Percentiles rank a stretch among this genome's conserved stretches.
phyloP scores from a whole-genome alignment of 164 flowering plant species.

The Cinnamomum chago region DNA sequence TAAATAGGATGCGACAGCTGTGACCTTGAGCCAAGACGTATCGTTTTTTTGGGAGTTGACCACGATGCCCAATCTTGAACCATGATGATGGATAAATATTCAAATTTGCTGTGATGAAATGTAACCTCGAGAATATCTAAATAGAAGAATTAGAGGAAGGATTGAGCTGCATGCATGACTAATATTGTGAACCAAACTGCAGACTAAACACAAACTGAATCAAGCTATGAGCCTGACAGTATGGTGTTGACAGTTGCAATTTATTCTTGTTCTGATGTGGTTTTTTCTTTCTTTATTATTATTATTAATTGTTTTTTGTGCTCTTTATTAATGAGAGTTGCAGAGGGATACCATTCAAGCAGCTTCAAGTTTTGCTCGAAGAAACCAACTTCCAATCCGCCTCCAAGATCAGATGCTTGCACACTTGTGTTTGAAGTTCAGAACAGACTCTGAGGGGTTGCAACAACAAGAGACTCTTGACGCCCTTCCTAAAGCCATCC shows the following conservation, averaged over 20 bases:
- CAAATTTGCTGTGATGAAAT: no score
- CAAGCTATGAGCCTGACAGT: no score
- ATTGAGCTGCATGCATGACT: no score
- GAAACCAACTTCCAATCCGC: constrained; percentile 68
- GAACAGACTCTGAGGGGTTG: constrained; percentile 88
- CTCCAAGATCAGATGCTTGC: constrained; percentile 95
- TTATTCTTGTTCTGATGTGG: background rate
- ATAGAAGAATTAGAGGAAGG: no score
- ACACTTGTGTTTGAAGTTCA: constrained; percentile 80
- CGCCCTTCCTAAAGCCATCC: constrained; percentile 84
- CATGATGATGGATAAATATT: no score
- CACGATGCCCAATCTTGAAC: no score
- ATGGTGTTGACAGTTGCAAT: background rate
- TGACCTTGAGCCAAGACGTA: no score
- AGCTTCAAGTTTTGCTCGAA: constrained; percentile 77
- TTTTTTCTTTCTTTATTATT: background rate
- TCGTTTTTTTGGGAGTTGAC: no score
- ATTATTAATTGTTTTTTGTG: background rate
- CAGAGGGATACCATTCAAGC: constrained; percentile 94
- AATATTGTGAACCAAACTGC: no score
- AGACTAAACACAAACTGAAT: no score
- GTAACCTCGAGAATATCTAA: no score
- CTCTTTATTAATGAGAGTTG: constrained; percentile 1
- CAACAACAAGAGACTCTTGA: constrained; percentile 89
- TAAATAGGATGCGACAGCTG: no score